phyloP scores from a whole-genome alignment of 257 asterid genomes.

The Jacaranda copaia region DNA sequence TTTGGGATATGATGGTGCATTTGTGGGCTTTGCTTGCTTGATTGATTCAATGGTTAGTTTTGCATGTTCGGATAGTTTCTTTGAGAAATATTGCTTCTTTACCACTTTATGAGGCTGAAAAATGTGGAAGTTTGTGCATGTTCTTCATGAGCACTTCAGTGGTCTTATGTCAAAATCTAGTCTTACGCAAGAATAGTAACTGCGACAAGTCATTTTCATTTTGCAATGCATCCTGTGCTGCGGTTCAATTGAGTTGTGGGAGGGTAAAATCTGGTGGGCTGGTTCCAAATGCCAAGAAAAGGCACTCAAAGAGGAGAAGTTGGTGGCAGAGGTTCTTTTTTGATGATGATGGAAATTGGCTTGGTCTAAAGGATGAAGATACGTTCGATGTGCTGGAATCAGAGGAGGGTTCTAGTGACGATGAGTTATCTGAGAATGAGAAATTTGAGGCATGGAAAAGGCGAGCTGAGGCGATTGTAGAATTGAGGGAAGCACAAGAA shows the following conservation, averaged over 20 bases:
- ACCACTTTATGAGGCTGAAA: conserved; percentile 59
- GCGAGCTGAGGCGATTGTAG: conserved; percentile 92
- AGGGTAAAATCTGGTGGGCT: conserved; percentile 61
- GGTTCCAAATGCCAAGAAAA: conserved; percentile 75
- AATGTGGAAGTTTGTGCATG: conserved; percentile 68
- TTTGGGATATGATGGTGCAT: conserved; percentile 38
- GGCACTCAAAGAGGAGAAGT: conserved; percentile 55
- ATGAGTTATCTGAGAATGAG: conserved; percentile 72
- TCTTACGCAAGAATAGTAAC: conserved; percentile 46
- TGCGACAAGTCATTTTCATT: conserved; percentile 39
- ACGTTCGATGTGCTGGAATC: conserved; percentile 66
- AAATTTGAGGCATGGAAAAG: conserved; percentile 96
- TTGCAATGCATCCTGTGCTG: conserved; percentile 39
- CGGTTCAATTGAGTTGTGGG: conserved; percentile 46
- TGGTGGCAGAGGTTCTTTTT: conserved; percentile 92
- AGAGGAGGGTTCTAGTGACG: conserved; percentile 54
- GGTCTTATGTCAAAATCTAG: conserved; percentile 64
- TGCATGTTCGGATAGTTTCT: conserved; percentile 33
- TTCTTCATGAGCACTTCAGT: conserved; percentile 92
- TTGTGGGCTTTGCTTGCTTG: conserved; percentile 48
- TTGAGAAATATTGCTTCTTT: conserved; percentile 52
- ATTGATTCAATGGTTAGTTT: conserved; percentile 45
- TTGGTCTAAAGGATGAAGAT: conserved; percentile 85
- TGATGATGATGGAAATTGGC: conserved; percentile 90
- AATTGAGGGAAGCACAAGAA: conserved; percentile 91